Percentiles rank a stretch among this genome's conserved stretches.
Conservation (phyloP, 768 basidiomycete species). For the Mycena filopes region DNA sequence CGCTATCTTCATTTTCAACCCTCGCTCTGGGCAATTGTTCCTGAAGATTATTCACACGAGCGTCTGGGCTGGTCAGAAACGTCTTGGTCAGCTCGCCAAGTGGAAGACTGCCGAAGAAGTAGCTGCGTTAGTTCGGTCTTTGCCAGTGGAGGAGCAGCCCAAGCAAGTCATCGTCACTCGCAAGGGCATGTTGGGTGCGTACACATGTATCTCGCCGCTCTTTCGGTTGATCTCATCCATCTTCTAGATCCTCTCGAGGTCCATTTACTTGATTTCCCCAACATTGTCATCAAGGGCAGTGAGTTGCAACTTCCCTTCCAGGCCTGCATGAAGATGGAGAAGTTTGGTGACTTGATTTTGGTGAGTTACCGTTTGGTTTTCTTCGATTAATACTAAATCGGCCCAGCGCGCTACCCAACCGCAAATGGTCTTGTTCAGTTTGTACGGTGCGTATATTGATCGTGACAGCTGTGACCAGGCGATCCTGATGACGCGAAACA, state of each 20-base stretch:
- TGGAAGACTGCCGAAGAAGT: conserved; percentile 99
- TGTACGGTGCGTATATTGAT: conserved; percentile 71
- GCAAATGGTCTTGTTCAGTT: conserved; percentile 98
- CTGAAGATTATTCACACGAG: conserved; percentile 99
- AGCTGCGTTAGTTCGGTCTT: conserved; percentile 93
- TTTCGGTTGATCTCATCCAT: conserved; percentile 8
- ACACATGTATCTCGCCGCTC: neutral
- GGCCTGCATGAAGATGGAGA: conserved; percentile 99
- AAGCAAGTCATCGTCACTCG: conserved; percentile 99
- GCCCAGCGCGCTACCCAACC: conserved; percentile 92
- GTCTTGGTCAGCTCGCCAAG: conserved; percentile 98
- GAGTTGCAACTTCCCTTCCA: conserved; percentile 99
- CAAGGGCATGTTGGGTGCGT: conserved; percentile 97
- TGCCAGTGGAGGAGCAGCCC: conserved; percentile 99
- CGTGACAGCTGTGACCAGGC: conserved; percentile 1
- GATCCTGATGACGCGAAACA: conserved; percentile 39
- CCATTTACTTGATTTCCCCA: conserved; percentile 99
- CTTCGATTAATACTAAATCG: conserved; percentile 23
- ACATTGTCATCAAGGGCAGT: conserved; percentile 99
- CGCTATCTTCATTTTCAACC: conserved; percentile 99
- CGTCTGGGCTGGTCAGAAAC: conserved; percentile 99
- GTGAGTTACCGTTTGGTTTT: conserved; percentile 47
- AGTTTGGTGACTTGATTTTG: conserved; percentile 97
- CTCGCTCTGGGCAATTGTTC: conserved; percentile 97
- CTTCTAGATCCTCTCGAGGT: conserved; percentile 90